Percentiles rank a stretch among this genome's conserved stretches.
Conservation (phyloP, 1,284 basidiomycete species). For the Irpex lacteus region DNA sequence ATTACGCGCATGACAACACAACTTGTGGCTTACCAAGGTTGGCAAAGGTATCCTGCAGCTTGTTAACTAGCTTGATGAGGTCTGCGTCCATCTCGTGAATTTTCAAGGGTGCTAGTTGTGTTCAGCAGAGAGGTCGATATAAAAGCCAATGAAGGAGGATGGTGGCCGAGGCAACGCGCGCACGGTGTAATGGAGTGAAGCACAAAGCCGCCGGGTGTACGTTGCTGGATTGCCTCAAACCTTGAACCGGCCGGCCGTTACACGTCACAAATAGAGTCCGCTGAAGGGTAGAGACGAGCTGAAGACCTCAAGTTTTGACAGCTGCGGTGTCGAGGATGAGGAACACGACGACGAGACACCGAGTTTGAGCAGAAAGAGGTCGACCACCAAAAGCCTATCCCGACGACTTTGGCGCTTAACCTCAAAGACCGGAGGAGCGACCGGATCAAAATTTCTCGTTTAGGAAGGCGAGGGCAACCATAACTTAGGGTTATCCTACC, state of each 20-base stretch:
- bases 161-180: neutral
- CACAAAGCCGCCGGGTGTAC: no score
- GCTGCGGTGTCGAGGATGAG: no score
- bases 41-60: slow-evolving; percentile 87
- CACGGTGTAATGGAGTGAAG: no score
- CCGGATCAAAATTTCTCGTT: neutral
- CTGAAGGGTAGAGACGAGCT: no score
- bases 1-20: slow-evolving; percentile 1
- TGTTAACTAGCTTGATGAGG: slow-evolving; percentile 94
- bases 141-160: neutral
- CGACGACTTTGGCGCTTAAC: no score
- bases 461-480: neutral
- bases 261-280: no score
- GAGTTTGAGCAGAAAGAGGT: no score
- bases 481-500: neutral
- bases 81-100: slow-evolving; percentile 80
- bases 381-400: no score
- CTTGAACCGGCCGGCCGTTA: no score
- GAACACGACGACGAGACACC: no score
- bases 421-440: neutral
- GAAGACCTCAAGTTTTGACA: no score
- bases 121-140: neutral
- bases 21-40: slow-evolving; percentile 60
- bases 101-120: neutral
- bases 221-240: no score